These are phyloP conservation scores for Corrigiola litoralis DNA, from an alignment of 179 eudicot genomes.

Conservation along the genomic window DNA sequence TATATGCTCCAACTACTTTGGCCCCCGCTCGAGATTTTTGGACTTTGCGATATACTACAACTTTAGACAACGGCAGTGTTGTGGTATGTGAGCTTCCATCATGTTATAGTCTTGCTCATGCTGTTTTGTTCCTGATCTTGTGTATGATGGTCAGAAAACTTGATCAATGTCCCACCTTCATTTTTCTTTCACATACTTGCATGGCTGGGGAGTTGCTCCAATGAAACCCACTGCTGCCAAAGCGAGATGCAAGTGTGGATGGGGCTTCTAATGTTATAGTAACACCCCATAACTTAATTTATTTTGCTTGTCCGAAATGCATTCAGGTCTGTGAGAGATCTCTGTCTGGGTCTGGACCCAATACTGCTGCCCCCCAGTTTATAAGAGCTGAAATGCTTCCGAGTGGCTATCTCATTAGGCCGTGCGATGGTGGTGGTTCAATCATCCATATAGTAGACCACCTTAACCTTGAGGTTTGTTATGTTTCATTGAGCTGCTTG, in stretches of 20 bases:
- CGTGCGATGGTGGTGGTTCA: slow-evolving; percentile 98
- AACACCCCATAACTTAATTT: slow-evolving; percentile 3
- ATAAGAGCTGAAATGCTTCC: slow-evolving; percentile 94
- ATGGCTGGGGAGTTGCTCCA: no score
- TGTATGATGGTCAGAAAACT: neutral
- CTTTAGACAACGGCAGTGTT: slow-evolving; percentile 83
- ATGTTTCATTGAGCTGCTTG: neutral
- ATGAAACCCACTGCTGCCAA: no score
- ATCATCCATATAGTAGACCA: slow-evolving; percentile 94
- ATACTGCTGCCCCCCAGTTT: slow-evolving; percentile 67
- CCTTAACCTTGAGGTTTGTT: slow-evolving; percentile 77
- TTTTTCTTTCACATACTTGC: no score
- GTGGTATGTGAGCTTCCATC: slow-evolving; percentile 51
- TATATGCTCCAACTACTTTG: slow-evolving; percentile 90
- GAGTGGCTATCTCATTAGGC: slow-evolving; percentile 89
- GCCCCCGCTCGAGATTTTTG: slow-evolving; percentile 96
- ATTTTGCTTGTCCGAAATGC: slow-evolving; percentile 14
- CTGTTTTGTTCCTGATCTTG: neutral
- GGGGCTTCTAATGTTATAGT: no score
- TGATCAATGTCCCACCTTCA: neutral
- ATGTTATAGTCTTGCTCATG: neutral
- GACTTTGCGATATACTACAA: slow-evolving; percentile 87
- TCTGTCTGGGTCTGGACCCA: slow-evolving; percentile 83
- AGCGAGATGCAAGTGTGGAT: no score
- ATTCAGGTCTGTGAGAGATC: slow-evolving; percentile 94